phyloP scores from a whole-genome alignment of 139 green algal genomes.

The Coelastrella sp. region DNA sequence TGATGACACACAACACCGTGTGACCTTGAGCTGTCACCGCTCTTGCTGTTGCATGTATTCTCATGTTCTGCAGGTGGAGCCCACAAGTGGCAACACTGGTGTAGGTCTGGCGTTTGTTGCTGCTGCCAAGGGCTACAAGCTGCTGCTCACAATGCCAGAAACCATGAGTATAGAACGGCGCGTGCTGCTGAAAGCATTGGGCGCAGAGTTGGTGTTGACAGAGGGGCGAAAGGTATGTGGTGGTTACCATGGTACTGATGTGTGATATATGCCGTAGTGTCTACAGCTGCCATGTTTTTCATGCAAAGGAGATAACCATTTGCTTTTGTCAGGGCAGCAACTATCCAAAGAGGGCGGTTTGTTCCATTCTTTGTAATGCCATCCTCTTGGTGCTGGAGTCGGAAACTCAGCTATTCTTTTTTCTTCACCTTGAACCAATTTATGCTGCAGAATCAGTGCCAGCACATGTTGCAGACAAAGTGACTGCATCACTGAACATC shows the following conservation, averaged over 20 bases:
- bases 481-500: too few relatives aligned
- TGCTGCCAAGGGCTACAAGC: conserved; percentile 93
- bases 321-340: too few relatives aligned
- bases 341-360: too few relatives aligned
- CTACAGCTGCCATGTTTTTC: too few relatives aligned
- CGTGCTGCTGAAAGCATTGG: conserved; percentile 88
- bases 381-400: too few relatives aligned
- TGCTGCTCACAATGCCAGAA: conserved; percentile 97
- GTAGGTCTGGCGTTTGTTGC: conserved; percentile 96
- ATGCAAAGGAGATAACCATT: too few relatives aligned
- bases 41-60: neutral
- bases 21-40: neutral
- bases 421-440: too few relatives aligned
- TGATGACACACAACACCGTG: too few relatives aligned
- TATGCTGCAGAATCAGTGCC: too few relatives aligned
- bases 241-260: neutral
- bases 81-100: conserved; percentile 94
- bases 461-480: too few relatives aligned
- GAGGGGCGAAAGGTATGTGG: conserved; percentile 52
- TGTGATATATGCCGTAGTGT: neutral
- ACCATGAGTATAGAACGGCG: conserved; percentile 94
- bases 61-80: conserved; percentile 79
- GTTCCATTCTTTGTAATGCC: too few relatives aligned
- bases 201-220: conserved; percentile 85
- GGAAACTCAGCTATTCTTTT: too few relatives aligned